These are phyloP conservation scores for Rubia yunnanensis DNA, from an alignment of 257 asterid genomes.

Conservation along the genomic window DNA sequence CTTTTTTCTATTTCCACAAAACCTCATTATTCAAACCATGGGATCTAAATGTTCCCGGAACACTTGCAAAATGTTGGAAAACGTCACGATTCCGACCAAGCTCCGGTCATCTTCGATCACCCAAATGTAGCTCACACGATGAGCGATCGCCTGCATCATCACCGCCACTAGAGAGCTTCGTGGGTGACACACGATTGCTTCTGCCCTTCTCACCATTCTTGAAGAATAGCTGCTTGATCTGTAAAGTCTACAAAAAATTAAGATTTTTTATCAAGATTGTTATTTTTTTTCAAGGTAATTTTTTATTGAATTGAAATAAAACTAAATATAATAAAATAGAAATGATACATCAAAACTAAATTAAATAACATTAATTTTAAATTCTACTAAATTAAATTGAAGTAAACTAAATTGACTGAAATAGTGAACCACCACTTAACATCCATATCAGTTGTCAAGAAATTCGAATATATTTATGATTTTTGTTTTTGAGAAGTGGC, in stretches of 20 bases:
- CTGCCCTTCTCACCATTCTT: conserved; percentile 56
- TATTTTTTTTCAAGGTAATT: too few species aligned
- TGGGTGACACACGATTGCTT: conserved; percentile 72
- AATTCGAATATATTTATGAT: too few species aligned
- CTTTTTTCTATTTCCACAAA: background rate
- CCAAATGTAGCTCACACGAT: conserved; percentile 80
- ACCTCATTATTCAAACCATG: conserved; percentile 12
- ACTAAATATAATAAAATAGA: too few species aligned
- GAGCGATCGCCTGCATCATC: conserved; percentile 79
- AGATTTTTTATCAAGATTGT: too few species aligned
- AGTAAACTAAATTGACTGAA: too few species aligned
- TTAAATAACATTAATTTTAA: too few species aligned
- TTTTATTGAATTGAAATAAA: too few species aligned
- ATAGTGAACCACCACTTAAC: too few species aligned
- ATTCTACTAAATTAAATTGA: too few species aligned
- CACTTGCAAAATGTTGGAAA: conserved; percentile 47
- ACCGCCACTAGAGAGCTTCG: conserved; percentile 81
- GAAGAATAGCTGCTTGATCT: conserved; percentile 43
- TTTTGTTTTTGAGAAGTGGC: too few species aligned
- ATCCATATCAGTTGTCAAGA: too few species aligned
- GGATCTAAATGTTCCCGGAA: conserved; percentile 45
- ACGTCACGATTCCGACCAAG: conserved; percentile 71
- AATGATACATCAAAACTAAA: too few species aligned
- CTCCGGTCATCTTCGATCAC: conserved; percentile 73
- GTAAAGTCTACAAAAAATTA: conserved; percentile 16